These are phyloP conservation scores for Fusarium incarnatum DNA, from an alignment of 2,329 filamentous ascomycete species.

Conservation along the genomic window DNA sequence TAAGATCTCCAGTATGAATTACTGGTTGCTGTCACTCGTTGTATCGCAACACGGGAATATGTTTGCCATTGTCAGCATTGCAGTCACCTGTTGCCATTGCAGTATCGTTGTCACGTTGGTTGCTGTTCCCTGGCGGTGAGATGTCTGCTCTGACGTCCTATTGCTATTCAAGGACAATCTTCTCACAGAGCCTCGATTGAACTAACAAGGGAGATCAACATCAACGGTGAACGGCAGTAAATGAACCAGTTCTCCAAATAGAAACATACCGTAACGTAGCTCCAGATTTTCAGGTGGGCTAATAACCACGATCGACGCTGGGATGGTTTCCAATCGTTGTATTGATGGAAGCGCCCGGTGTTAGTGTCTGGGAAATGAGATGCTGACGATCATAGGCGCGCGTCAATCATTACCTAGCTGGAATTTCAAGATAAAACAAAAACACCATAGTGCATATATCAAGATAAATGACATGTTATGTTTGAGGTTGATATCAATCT, in stretches of 20 bases:
- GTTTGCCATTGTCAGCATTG: background rate
- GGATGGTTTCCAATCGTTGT: slow-evolving; percentile 14
- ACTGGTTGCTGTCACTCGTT: background rate
- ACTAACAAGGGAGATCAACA: background rate
- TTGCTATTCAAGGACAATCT: background rate
- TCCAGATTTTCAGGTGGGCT: slow-evolving; percentile 9
- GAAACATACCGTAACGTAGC: background rate
- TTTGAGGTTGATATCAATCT: background rate
- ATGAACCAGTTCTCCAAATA: background rate
- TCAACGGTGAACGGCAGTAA: background rate
- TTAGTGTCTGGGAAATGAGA: slow-evolving; percentile 19
- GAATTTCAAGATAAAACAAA: background rate
- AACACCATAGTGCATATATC: background rate
- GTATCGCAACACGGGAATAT: background rate
- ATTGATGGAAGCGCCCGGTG: slow-evolving; percentile 5
- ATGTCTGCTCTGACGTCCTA: too few relatives aligned
- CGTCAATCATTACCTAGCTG: slow-evolving; percentile 10
- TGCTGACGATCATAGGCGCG: slow-evolving; percentile 12
- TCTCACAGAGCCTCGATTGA: background rate
- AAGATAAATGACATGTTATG: background rate
- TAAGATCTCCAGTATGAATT: background rate
- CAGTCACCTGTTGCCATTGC: background rate
- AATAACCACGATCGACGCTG: slow-evolving; percentile 22
- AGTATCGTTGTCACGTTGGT: background rate
- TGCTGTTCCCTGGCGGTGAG: background rate